Percentiles rank a stretch among this genome's conserved stretches.
Evolutionary conservation across 176 grass and related monocot genomes (phyloP).

Genomic region (Tuctoria greenei): DNA sequence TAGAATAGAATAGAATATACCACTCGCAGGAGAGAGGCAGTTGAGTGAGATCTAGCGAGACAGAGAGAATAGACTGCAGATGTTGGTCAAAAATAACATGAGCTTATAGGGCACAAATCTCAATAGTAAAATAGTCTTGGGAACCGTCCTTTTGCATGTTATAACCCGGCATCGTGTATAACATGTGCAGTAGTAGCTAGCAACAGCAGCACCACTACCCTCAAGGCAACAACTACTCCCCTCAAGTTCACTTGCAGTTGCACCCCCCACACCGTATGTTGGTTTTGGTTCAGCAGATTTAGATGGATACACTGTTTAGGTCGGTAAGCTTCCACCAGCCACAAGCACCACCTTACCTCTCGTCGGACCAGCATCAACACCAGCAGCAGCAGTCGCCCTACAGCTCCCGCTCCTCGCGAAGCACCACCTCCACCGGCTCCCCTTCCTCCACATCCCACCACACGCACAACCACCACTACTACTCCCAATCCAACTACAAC

Average conservation of each 20-base stretch:
- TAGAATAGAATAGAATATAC: no score
- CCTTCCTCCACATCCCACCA: slow-evolving; percentile 35
- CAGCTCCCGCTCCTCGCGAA: slow-evolving; percentile 25
- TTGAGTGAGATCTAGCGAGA: not conserved
- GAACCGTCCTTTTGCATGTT: not conserved
- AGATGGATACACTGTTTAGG: slow-evolving; percentile 38
- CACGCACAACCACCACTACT: slow-evolving; percentile 26
- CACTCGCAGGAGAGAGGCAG: not conserved
- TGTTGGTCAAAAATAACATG: not conserved
- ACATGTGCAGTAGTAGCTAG: not conserved
- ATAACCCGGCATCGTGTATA: not conserved
- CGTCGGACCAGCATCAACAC: slow-evolving; percentile 23
- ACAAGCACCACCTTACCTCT: slow-evolving; percentile 4
- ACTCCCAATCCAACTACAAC: slow-evolving; percentile 18
- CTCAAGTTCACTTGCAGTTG: slow-evolving; percentile 1
- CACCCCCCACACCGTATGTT: no score
- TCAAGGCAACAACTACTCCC: not conserved
- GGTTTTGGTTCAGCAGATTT: slow-evolving; percentile 18
- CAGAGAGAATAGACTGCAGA: not conserved
- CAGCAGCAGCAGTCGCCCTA: slow-evolving; percentile 35
- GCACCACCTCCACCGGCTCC: slow-evolving; percentile 41
- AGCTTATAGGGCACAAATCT: no score
- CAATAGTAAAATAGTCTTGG: no score
- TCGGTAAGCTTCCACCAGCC: slow-evolving; percentile 36
- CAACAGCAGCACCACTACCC: not conserved